Evolutionary conservation across 176 grass and related monocot species (phyloP).

Genomic region (Phoenix roebelenii): DNA sequence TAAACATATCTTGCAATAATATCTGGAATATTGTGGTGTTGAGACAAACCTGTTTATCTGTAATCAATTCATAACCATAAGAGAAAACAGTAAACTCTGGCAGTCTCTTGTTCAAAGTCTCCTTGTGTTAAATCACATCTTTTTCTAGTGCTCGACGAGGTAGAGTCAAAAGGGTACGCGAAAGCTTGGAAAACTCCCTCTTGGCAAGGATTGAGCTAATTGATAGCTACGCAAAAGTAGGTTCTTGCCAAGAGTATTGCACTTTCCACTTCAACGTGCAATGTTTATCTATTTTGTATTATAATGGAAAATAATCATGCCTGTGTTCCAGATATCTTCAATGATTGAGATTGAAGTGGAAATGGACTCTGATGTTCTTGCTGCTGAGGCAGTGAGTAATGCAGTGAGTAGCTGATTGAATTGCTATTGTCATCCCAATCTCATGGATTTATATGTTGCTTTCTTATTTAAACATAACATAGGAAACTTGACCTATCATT

Average conservation of each 20-base stretch:
- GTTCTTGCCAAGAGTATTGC: slow-evolving; percentile 7
- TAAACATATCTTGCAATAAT: not conserved
- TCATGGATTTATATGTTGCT: no score
- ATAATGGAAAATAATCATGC: slow-evolving; percentile 16
- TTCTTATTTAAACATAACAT: no score
- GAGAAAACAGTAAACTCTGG: no score
- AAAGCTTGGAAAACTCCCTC: slow-evolving; percentile 82
- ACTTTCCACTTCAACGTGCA: slow-evolving; percentile 5
- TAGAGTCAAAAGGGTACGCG: slow-evolving; percentile 66
- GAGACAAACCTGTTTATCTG: no score
- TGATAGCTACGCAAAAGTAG: slow-evolving; percentile 90
- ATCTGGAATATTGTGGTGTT: no score
- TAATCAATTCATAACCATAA: no score
- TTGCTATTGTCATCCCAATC: no score
- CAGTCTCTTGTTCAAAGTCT: not conserved
- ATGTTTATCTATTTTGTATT: slow-evolving; percentile 7
- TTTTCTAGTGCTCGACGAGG: slow-evolving; percentile 54
- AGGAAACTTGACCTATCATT: not conserved
- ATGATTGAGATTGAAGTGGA: slow-evolving; percentile 99
- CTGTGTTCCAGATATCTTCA: slow-evolving; percentile 60
- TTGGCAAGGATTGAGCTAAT: slow-evolving; percentile 77
- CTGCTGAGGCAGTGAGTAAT: slow-evolving; percentile 79
- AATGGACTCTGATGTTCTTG: slow-evolving; percentile 91
- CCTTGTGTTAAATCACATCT: slow-evolving; percentile 4
- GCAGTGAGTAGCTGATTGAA: slow-evolving; percentile 48